Evolutionary conservation across 2,329 filamentous ascomycete species (phyloP), one percentile per base, ranked within the genome.

Genomic region (Fusarium sp.): DNA sequence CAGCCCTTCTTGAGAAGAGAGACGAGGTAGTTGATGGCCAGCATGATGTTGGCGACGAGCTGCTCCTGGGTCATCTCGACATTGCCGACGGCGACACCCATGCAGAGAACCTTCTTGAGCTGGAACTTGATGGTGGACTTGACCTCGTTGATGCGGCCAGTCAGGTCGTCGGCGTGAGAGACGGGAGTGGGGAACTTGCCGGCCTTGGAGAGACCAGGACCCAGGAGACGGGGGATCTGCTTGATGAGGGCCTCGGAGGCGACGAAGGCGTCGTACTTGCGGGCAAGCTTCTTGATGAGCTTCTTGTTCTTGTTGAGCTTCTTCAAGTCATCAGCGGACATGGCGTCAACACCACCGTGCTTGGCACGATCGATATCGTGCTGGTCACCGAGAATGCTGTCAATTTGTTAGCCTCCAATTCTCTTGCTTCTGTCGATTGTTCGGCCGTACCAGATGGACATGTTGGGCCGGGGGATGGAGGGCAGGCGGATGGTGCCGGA

Each of bases 301-400:
- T 99, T 99, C 94, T 99, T 98, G 94, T 99, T 99, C 94, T 99
- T 99, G 93, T 99, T 99, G 81, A 99, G 94, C 93, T 99, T 99
- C 94, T 99, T 99, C 89, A 99, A 89, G 88, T 99, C 96, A 83
- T 99, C 96, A 79, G 94, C 88, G 83, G 94, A 97, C 96, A 98
- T 98, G 89, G 96, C 95, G 85, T 99, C 96, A 81, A 98, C 91
- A 86, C 95, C 96, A 83, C 95, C 94, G 91, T 99, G 96, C 93
- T 99, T 99, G 84, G 96, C 96, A 91, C 96, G 95, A 87, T 99
- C 96, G 84, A 99, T 97, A 91, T 99, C 96, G 91, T 98, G 96
- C 92, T 90, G 89, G 87, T 91, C 89, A 89, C 89, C 89, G 69
- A 91, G 85, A 81, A 91, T 91, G 88, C 83, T 82, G 48, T 24